Base-by-base conservation (phyloP, 2,329 filamentous ascomycete genomes). In the Nothophoma quercina region DNA sequence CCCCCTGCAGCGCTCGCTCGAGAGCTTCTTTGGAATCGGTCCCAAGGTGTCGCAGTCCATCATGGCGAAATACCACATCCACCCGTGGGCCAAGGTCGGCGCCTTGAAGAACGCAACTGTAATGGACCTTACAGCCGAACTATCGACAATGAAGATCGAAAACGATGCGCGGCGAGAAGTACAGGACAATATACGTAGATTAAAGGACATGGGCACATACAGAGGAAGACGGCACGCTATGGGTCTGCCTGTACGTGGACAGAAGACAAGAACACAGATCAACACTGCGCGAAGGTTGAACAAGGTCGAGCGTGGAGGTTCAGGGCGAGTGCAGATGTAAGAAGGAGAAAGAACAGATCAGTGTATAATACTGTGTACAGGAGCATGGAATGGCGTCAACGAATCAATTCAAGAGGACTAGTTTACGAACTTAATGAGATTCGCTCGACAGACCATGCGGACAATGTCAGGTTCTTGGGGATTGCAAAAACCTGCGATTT, bases 131-230 rank as follows among this genome's bases (percentile, higher is more conserved):
- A 95, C 89, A 18, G 89, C 89, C 42, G 91, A 96, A 69, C 81
- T 99, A 32, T 90, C 91, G 13, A 88, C 87, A 47, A 93, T 99
- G 91, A 96, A 89, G 55, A 91, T 98, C 67, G 95, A 97, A 75
- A 96, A 89, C 74, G 93, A 98, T 68, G 82, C 96, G 59, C 82
- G 86, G 68, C 85, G 89, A 70, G 79, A 90, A 53, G 78, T 97
- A 29, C 83, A 88, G 67, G 91, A 96, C 41, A 95, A 98, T 69
- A 96, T 99, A 64, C 82, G 82, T 71, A 82, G 93, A 54, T 69
- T 99, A 74, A 90, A 89, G 72, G 93, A 97, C 67, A 97, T 96
- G 80, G 93, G 93, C 41, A 87, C 88, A 4, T 96, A 96, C 72
- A 82, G 95, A 45, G 95, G 95, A 60, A 87, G 90, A 74, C 82